A percentile compares a stretch with the other conserved stretches of the same genome.
Evolutionary conservation across 768 basidiomycete genomes (phyloP).

Genomic region (Trametopsis cervina): DNA sequence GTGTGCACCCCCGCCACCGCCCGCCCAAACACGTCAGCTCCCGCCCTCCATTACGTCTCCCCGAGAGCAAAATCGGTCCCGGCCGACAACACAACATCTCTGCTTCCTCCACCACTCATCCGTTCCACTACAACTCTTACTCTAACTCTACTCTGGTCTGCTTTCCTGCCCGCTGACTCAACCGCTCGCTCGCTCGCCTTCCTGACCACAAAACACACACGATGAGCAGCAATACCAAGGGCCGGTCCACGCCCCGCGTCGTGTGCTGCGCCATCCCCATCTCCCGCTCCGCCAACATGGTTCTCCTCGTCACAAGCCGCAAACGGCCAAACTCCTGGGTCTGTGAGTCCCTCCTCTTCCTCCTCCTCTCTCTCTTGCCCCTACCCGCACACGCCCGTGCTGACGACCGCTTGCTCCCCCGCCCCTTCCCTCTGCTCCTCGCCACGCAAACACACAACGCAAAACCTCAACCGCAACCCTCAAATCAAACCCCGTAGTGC

Average conservation of each 20-base stretch:
- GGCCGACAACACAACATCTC: no score
- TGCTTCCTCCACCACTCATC: conserved; percentile 2
- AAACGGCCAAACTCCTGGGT: conserved; percentile 80
- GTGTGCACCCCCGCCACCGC: conserved; percentile 14
- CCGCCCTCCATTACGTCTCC: conserved; percentile 2
- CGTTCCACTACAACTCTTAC: background rate
- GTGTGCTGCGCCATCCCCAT: conserved; percentile 92
- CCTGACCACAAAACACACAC: conserved; percentile 1
- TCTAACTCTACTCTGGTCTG: background rate
- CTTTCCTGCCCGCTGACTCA: background rate
- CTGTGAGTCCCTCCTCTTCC: conserved; percentile 54
- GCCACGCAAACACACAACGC: background rate
- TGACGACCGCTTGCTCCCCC: conserved; percentile 11
- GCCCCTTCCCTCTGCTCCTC: background rate
- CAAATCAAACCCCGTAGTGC: conserved; percentile 47
- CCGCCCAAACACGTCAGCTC: background rate
- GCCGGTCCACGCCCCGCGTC: conserved; percentile 72
- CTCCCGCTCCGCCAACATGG: conserved; percentile 61
- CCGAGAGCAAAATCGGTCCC: no score
- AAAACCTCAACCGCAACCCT: background rate
- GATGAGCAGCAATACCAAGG: conserved; percentile 54
- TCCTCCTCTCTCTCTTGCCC: conserved; percentile 9
- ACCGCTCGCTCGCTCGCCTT: conserved; percentile 1
- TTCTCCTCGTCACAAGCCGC: conserved; percentile 79
- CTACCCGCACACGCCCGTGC: background rate